phyloP scores from a whole-genome alignment of 106 monocot genomes.

The Allium sativum region DNA sequence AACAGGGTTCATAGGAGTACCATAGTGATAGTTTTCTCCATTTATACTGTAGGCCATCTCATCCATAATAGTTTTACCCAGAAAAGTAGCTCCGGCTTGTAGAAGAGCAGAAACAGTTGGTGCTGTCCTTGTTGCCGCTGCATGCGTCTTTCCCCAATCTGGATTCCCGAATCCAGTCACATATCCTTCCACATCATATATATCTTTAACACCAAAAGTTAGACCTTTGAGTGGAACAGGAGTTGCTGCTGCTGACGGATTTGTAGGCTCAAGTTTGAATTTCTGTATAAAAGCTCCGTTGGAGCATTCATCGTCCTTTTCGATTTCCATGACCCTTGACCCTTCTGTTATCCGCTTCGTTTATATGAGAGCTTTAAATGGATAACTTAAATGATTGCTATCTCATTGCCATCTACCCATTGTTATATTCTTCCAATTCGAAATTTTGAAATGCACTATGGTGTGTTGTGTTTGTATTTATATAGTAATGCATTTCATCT shows the following conservation, averaged over 20 bases:
- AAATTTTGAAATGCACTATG: no score
- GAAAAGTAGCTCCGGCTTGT: constrained; percentile 59
- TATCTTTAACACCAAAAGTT: constrained; percentile 91
- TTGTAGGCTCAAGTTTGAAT: constrained; percentile 26
- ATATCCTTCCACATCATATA: constrained; percentile 61
- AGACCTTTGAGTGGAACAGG: constrained; percentile 57
- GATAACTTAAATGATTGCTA: no score
- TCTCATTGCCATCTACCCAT: no score
- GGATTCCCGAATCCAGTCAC: constrained; percentile 87
- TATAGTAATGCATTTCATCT: no score
- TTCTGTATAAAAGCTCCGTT: constrained; percentile 67
- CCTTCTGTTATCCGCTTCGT: no score
- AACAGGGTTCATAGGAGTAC: constrained; percentile 70
- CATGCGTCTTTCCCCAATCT: constrained; percentile 84
- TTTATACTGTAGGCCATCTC: constrained; percentile 97
- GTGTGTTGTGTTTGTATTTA: no score
- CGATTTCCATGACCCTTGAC: background rate
- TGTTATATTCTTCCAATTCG: no score
- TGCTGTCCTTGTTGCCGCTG: constrained; percentile 49
- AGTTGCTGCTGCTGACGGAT: constrained; percentile 7
- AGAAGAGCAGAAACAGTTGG: constrained; percentile 50
- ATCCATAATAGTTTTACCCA: constrained; percentile 96
- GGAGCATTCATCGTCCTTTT: constrained; percentile 9
- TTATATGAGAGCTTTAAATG: no score
- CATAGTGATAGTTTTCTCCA: constrained; percentile 85